Conservation (phyloP, 805 yeast species). For the Candida arabinofermentans region DNA sequence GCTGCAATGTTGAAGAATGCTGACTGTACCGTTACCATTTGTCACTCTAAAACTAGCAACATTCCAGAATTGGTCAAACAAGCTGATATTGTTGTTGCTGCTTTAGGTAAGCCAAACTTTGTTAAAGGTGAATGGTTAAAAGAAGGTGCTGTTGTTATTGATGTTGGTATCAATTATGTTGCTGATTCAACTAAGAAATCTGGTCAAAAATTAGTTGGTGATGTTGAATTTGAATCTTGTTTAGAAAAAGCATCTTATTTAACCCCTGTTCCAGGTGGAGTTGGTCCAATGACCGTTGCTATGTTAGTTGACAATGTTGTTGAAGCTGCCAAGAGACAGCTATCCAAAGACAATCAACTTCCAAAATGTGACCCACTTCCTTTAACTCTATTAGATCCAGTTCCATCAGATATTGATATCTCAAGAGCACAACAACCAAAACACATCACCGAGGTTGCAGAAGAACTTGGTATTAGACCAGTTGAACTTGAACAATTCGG, state of each 20-base stretch:
- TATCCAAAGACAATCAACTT: slow-evolving; percentile 16
- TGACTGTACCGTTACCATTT: slow-evolving; percentile 72
- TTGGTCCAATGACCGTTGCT: slow-evolving; percentile 90
- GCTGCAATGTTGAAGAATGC: slow-evolving; percentile 65
- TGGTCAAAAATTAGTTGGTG: slow-evolving; percentile 74
- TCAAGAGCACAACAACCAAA: slow-evolving; percentile 75
- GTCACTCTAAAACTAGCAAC: slow-evolving; percentile 63
- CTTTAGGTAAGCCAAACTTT: slow-evolving; percentile 67
- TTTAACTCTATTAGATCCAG: slow-evolving; percentile 56
- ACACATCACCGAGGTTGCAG: slow-evolving; percentile 62
- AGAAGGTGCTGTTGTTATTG: slow-evolving; percentile 64
- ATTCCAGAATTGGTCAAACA: slow-evolving; percentile 42
- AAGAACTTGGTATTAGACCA: slow-evolving; percentile 63
- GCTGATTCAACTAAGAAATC: slow-evolving; percentile 62
- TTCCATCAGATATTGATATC: slow-evolving; percentile 77
- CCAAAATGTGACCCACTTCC: slow-evolving; percentile 52
- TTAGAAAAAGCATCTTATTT: slow-evolving; percentile 53
- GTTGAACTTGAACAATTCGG: slow-evolving; percentile 74
- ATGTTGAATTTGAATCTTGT: slow-evolving; percentile 62
- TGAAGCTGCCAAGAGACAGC: slow-evolving; percentile 55
- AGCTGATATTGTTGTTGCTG: slow-evolving; percentile 78
- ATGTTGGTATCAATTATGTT: slow-evolving; percentile 79
- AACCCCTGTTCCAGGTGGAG: slow-evolving; percentile 93
- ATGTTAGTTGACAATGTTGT: slow-evolving; percentile 71
- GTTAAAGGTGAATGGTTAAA: slow-evolving; percentile 76